Evolutionary conservation across 306 rosid genomes (phyloP).

Genomic region (Prunus persica): Prunus_persica_NCBIv2 NC_034009.1:37785501-37786000

Average conservation of each 20-base stretch:
- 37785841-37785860: constrained; percentile 15
- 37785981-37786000: constrained; percentile 31
- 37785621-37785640: no score
- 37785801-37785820: constrained; percentile 21
- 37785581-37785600: no score
- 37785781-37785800: neutral
- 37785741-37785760: constrained; percentile 16
- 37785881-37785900: neutral
- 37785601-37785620: no score
- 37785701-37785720: neutral
- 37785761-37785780: neutral
- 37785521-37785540: accelerated
- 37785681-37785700: no score
- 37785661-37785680: no score
- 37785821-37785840: neutral
- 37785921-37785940: no score
- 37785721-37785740: neutral
- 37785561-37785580: accelerated
- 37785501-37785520: accelerated
- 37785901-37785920: neutral
- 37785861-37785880: neutral
- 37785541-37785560: no score
- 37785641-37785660: no score
- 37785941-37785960: no score
- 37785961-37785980: neutral